These are phyloP conservation scores for Rhodofomes roseus DNA, from an alignment of 1,284 basidiomycete species.

Conservation along the genomic window DNA sequence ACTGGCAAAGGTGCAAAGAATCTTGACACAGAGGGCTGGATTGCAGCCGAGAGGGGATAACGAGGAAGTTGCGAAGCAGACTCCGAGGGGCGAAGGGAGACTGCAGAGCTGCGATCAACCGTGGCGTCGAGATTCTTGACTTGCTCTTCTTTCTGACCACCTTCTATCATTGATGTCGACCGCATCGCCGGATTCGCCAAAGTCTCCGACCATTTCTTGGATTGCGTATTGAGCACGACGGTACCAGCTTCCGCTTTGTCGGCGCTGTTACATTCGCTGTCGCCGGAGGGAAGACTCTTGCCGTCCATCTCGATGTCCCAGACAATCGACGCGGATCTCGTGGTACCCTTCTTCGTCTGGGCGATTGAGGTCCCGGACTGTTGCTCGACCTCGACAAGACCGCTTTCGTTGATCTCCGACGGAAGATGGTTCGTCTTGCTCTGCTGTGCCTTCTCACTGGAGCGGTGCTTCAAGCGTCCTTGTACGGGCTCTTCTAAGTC, in stretches of 20 bases:
- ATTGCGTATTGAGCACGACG: slow-evolving; percentile 24
- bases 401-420: background rate
- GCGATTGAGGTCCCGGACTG: background rate
- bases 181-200: background rate
- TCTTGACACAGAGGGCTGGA: background rate
- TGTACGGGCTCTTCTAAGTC: background rate
- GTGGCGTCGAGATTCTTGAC: background rate
- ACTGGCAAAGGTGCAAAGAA: background rate
- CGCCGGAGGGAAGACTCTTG: slow-evolving; percentile 15
- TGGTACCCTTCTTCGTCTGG: background rate
- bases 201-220: slow-evolving; percentile 6
- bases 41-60: background rate
- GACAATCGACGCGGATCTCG: slow-evolving; percentile 39
- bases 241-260: slow-evolving; percentile 16
- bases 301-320: slow-evolving; percentile 64
- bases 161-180: background rate
- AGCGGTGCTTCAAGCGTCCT: background rate
- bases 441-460: too few species aligned
- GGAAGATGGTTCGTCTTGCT: too few species aligned
- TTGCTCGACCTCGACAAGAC: background rate
- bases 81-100: background rate
- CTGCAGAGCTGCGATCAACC: background rate
- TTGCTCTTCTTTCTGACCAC: background rate
- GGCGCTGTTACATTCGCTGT: slow-evolving; percentile 7
- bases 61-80: background rate